Conservation (phyloP, 2,329 filamentous ascomycete genomes). For the Trichoderma aggressivum region DNA sequence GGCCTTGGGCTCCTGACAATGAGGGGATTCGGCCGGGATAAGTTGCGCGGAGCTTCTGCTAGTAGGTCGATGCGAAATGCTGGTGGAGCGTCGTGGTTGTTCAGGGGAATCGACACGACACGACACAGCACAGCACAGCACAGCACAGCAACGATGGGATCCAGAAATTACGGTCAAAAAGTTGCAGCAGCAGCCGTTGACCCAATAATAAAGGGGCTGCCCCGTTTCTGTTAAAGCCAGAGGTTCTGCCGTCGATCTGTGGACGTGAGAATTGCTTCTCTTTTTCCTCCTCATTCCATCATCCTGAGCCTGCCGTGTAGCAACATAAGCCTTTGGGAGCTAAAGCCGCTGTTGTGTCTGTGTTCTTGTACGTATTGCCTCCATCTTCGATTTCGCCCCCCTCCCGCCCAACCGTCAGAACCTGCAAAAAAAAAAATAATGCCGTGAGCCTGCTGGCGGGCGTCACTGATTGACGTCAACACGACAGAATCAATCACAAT, state of each 20-base stretch:
- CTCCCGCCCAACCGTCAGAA: background rate
- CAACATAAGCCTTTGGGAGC: background rate
- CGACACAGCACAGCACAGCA: background rate
- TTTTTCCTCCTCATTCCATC: background rate
- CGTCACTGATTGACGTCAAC: conserved; percentile 18
- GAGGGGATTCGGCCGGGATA: conserved; percentile 8
- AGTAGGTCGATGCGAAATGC: conserved; percentile 15
- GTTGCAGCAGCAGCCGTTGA: conserved; percentile 6
- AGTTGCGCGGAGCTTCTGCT: background rate
- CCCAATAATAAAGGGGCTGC: conserved; percentile 5
- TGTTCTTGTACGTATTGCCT: background rate
- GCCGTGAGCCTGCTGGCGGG: background rate
- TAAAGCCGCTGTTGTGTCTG: background rate
- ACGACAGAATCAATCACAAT: background rate
- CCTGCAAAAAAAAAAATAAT: background rate
- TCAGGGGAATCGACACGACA: background rate
- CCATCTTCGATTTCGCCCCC: background rate
- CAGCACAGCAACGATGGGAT: conserved; percentile 4
- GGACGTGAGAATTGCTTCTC: background rate
- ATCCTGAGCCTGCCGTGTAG: background rate
- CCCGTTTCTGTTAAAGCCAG: conserved; percentile 10
- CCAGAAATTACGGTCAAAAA: conserved; percentile 20
- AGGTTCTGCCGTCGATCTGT: background rate
- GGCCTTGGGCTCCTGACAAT: background rate
- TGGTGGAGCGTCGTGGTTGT: conserved; percentile 9